Conservation (phyloP, 345 rosid genomes). For the Arabidopsis arenosa region DNA sequence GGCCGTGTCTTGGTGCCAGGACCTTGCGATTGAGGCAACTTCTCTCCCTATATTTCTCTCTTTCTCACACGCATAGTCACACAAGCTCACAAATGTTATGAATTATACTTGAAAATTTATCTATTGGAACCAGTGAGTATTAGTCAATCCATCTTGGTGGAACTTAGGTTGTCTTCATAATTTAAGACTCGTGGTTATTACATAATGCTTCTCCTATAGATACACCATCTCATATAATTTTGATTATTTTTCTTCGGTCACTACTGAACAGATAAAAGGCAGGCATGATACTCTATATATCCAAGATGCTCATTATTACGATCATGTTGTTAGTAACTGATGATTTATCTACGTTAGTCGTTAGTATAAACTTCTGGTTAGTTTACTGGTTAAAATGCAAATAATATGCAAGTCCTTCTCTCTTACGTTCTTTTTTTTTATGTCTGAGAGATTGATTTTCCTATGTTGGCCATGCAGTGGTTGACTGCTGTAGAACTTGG, state of each 20-base stretch:
- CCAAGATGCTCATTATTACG: constrained; percentile 8
- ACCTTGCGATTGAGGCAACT: constrained; percentile 81
- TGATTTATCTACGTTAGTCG: constrained; percentile 6
- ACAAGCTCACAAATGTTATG: constrained; percentile 1
- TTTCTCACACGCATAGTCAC: constrained; percentile 6
- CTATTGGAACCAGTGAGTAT: constrained; percentile 15
- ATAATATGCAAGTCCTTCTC: constrained; percentile 17
- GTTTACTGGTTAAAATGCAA: constrained; percentile 5
- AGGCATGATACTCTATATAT: constrained; percentile 24
- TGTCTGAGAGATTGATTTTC: constrained; percentile 33
- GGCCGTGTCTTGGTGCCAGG: constrained; percentile 79
- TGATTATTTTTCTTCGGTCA: constrained; percentile 4
- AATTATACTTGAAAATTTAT: constrained; percentile 19
- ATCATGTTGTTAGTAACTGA: constrained; percentile 23
- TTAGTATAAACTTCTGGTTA: not conserved
- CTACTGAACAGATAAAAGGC: not conserved
- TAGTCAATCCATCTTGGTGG: constrained; percentile 9
- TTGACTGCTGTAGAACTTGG: constrained; percentile 92
- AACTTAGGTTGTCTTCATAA: constrained; percentile 24
- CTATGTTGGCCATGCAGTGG: constrained; percentile 65
- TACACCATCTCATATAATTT: constrained; percentile 5
- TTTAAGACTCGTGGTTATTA: constrained; percentile 4
- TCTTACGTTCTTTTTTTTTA: not conserved
- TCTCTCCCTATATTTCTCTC: constrained; percentile 32
- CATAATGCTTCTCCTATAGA: not conserved